Evolutionary conservation across 2,329 filamentous ascomycete species (phyloP).

Genomic region (Paecilomyces sp.): DNA sequence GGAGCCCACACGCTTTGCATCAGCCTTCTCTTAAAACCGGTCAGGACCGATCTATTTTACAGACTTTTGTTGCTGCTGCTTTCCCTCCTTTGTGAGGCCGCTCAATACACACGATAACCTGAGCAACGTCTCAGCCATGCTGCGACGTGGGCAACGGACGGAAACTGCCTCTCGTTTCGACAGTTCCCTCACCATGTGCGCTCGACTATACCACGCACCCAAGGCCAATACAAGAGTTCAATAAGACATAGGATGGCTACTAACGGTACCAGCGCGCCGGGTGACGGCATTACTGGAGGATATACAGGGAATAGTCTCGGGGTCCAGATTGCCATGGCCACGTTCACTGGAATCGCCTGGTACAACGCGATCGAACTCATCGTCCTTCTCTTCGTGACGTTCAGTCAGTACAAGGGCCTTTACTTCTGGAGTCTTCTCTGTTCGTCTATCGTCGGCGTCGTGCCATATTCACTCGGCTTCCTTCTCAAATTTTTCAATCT

Average conservation of each 20-base stretch:
- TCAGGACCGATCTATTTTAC: neutral
- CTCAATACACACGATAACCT: neutral
- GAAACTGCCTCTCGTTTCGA: neutral
- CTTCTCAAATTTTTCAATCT: conserved; percentile 41
- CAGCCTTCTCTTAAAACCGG: neutral
- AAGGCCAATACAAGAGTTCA: neutral
- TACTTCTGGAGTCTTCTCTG: conserved; percentile 47
- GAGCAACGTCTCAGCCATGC: neutral
- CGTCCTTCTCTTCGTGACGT: conserved; percentile 43
- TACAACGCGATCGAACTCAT: conserved; percentile 46
- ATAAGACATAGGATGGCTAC: neutral
- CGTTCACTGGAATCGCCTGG: conserved; percentile 41
- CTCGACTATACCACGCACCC: neutral
- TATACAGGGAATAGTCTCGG: conserved; percentile 26
- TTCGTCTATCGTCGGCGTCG: conserved; percentile 36
- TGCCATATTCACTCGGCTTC: conserved; percentile 41
- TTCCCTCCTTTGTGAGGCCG: neutral
- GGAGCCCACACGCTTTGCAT: neutral
- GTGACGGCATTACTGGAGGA: conserved; percentile 31
- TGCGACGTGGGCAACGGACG: neutral
- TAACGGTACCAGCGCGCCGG: conserved; percentile 13
- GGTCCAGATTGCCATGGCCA: conserved; percentile 37
- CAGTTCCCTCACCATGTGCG: neutral
- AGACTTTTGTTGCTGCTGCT: neutral
- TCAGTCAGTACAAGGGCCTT: conserved; percentile 38